Evolutionary conservation across 768 basidiomycete genomes (phyloP), one percentile per base, ranked within the genome.

Genomic region (Boletus rubropictus): DNA sequence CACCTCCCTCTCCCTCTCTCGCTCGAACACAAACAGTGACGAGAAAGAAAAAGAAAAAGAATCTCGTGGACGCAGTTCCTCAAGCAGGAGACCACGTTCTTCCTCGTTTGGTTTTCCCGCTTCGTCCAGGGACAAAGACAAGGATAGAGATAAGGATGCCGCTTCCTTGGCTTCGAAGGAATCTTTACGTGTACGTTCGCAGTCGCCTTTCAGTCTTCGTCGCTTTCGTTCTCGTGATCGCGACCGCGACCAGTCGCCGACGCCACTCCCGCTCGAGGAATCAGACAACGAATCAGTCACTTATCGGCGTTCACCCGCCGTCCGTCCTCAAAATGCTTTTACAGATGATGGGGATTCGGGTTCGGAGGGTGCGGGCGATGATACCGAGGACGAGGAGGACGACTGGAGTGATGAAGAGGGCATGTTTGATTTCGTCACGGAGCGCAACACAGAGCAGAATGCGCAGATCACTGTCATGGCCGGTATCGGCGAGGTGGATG

Each of bases 391-490:
- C 4, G 82, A 81, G 34, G 77, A 76, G 6, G 80, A 80, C 36
- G 77, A 79, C 15, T 81, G 77, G 67, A 78, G 77, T 49, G 79
- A 80, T 33, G 79, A 78, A 22, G 75, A 78, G 50, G 56, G 44
- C 25, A 66, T 68, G 15, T 84, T 92, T 51, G 89, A 95, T 66
- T 76, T 81, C 31, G 72, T 87, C 54, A 97, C 93, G 0, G 86
- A 87, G 63, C 76, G 80, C 55, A 97, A 97, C 65, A 95, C 93
- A 1, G 87, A 90, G 64, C 81, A 75, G 54, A 94, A 94, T 58
- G 78, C 86, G 1, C 72, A 83, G 32, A 69, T 74, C 20, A 63
- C 72, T 0, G 65, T 70, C 2, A 7, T 64, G 45, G 49, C 48
- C 1, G 50, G 52, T 12, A 54, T 52, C 4, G 39, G 52, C 22